Percentiles rank a stretch among this genome's conserved stretches.
These are phyloP conservation scores for Dothidotthia symphoricarpi DNA, from an alignment of 2,329 filamentous ascomycete species.

Conservation along the genomic window DNA sequence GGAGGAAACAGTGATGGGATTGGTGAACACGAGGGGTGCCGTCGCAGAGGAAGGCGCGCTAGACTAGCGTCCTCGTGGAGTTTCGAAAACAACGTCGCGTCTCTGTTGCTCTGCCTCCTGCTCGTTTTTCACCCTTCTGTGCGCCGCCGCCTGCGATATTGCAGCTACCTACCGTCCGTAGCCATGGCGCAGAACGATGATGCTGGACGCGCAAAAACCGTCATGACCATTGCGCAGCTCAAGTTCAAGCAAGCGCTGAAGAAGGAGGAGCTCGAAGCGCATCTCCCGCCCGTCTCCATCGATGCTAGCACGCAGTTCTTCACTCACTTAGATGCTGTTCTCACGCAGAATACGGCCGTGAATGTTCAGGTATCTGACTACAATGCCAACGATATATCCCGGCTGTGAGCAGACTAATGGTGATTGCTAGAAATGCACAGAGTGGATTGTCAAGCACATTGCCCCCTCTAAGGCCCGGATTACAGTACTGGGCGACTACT, in stretches of 20 bases:
- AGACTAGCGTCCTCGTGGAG: not conserved
- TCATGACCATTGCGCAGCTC: slow-evolving; percentile 28
- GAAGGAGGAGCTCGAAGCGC: slow-evolving; percentile 17
- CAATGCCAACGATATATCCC: slow-evolving; percentile 15
- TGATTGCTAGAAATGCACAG: slow-evolving; percentile 71
- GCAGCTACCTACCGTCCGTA: slow-evolving; percentile 4
- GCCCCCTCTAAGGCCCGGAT: slow-evolving; percentile 65
- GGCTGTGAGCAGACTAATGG: slow-evolving; percentile 35
- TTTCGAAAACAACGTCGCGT: slow-evolving; percentile 10
- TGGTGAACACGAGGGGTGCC: slow-evolving; percentile 9
- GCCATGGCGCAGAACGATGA: slow-evolving; percentile 24
- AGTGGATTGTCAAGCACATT: slow-evolving; percentile 75
- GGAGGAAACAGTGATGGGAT: slow-evolving; percentile 10
- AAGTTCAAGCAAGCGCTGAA: slow-evolving; percentile 32
- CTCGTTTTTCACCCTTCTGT: slow-evolving; percentile 1
- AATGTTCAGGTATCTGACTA: slow-evolving; percentile 37
- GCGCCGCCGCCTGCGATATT: slow-evolving; percentile 6
- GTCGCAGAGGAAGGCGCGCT: slow-evolving; percentile 13
- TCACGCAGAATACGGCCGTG: slow-evolving; percentile 26
- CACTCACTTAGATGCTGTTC: slow-evolving; percentile 27
- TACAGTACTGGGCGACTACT: slow-evolving; percentile 70
- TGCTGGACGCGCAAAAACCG: slow-evolving; percentile 23
- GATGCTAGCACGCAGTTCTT: slow-evolving; percentile 25
- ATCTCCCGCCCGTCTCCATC: slow-evolving; percentile 20
- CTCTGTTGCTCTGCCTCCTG: slow-evolving; percentile 1